Evolutionary conservation across 192 early-diverging fungal genomes (phyloP), one percentile per base, ranked within the genome.

Genomic region (Backusella tuberculispora): DNA sequence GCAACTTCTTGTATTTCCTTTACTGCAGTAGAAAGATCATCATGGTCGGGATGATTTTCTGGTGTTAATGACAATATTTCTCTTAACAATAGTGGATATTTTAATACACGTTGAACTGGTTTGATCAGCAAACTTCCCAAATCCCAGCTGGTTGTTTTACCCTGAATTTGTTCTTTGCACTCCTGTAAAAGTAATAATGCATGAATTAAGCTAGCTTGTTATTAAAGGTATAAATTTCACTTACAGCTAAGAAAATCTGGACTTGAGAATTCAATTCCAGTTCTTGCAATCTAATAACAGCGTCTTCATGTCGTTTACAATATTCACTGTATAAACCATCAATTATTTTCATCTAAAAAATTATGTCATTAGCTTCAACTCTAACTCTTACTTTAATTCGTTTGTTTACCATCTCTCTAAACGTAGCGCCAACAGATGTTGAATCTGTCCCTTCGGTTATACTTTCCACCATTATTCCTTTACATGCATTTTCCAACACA

Each of bases 51-150:
- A 74, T 91, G 88, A 10, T 74, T 72, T 10, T 84, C 73, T 37
- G 83, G 82, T 38, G 89, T 92, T 37, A 88, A 74, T 13, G 34
- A 41, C 4, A 68, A 37, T 13, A 75, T 9, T 24, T 75, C 74
- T 26, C 63, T 37, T 40, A 98, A 81, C 64, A 98, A 79, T 7
- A 98, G 82, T 3, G 96, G 96, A 81, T 96, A 96, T 79, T 96
- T 96, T 24, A 98, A 83, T 13, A 98, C 94, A 29, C 96, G 88
- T 78, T 98, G 96, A 13, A 98, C 95, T 2, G 96, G 96, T 74
- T 98, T 98, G 82, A 98, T 95, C 6, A 98, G 81, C 76, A 98
- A 82, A 70, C 90, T 91, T 2, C 92, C 85, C 67, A 98, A 82
- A 82, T 98, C 96, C 96, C 96, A 98, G 69, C 92, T 92, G 29